Evolutionary conservation across 768 basidiomycete genomes (phyloP).

Genomic region (Hygrophorus pudorinus): DNA sequence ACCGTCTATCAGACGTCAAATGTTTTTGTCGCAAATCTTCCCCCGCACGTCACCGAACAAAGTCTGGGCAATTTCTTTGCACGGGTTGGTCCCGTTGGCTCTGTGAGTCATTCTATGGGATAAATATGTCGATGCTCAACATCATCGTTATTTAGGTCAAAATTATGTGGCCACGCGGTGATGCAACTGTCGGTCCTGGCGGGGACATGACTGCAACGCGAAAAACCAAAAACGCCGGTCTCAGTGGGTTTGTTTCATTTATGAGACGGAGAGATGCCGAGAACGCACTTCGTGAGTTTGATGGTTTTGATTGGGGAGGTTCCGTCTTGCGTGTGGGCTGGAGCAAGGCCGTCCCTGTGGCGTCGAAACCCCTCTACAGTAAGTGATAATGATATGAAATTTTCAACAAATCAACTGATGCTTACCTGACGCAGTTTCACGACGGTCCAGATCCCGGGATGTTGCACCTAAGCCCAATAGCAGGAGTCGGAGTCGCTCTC

Average conservation of each 20-base stretch:
- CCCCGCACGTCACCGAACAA: constrained; percentile 77
- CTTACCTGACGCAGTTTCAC: constrained; percentile 8
- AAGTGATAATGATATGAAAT: constrained; percentile 10
- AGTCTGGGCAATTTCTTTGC: constrained; percentile 87
- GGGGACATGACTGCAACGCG: constrained; percentile 69
- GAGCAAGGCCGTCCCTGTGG: constrained; percentile 94
- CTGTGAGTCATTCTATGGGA: constrained; percentile 38
- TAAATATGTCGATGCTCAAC: not conserved
- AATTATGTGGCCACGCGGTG: constrained; percentile 98
- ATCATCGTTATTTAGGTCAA: constrained; percentile 52
- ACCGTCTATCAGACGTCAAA: constrained; percentile 67
- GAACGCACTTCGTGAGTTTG: constrained; percentile 75
- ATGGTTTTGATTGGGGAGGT: constrained; percentile 94
- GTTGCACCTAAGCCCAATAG: constrained; percentile 20
- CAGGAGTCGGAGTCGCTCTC: constrained; percentile 30
- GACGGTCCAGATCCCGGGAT: constrained; percentile 3
- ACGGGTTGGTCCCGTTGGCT: constrained; percentile 84
- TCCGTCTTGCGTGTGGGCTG: constrained; percentile 82
- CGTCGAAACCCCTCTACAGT: constrained; percentile 77
- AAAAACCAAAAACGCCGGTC: constrained; percentile 58
- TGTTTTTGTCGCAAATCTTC: constrained; percentile 91
- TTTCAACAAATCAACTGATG: not conserved
- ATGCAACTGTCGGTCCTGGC: constrained; percentile 56
- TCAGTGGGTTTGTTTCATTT: constrained; percentile 95
- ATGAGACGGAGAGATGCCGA: constrained; percentile 94